Conservation (phyloP, 768 basidiomycete genomes). For the Cystofilobasidium capitatum region DNA sequence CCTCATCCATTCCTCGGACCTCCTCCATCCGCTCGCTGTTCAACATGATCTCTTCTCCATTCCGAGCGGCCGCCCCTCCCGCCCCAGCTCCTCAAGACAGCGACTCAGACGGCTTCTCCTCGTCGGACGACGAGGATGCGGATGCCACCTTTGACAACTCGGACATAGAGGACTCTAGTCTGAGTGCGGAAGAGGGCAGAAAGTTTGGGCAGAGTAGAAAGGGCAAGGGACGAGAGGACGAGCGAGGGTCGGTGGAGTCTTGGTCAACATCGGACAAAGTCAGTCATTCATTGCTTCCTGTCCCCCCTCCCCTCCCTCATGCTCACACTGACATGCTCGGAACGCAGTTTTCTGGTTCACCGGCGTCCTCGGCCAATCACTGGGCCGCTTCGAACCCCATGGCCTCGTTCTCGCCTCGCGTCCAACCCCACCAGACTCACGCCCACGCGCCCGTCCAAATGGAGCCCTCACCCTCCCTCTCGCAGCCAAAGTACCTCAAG, state of each 20-base stretch:
- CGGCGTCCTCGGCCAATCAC: background rate
- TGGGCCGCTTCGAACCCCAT: conserved; percentile 2
- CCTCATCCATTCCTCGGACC: conserved; percentile 12
- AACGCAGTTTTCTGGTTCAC: background rate
- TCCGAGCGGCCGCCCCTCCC: conserved; percentile 12
- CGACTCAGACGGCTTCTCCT: background rate
- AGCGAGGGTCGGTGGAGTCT: background rate
- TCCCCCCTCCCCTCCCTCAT: background rate
- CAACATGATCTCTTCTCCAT: conserved; percentile 25
- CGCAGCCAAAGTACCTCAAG: conserved; percentile 13
- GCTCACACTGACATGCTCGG: background rate
- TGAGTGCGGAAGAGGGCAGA: background rate
- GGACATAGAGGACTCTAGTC: background rate
- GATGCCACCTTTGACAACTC: background rate
- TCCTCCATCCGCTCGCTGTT: conserved; percentile 25
- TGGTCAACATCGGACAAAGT: background rate
- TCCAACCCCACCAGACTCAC: conserved; percentile 3
- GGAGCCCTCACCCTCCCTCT: background rate
- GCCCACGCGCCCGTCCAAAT: conserved; percentile 21
- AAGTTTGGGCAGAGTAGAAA: background rate
- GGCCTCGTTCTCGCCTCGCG: background rate
- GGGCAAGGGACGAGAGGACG: background rate
- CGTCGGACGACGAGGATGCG: background rate
- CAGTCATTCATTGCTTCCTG: background rate
- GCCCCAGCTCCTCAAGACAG: background rate